Percentiles rank a stretch among this genome's conserved stretches.
Conservation (phyloP, 441 rosid genomes). For the Pelargonium australe region DNA sequence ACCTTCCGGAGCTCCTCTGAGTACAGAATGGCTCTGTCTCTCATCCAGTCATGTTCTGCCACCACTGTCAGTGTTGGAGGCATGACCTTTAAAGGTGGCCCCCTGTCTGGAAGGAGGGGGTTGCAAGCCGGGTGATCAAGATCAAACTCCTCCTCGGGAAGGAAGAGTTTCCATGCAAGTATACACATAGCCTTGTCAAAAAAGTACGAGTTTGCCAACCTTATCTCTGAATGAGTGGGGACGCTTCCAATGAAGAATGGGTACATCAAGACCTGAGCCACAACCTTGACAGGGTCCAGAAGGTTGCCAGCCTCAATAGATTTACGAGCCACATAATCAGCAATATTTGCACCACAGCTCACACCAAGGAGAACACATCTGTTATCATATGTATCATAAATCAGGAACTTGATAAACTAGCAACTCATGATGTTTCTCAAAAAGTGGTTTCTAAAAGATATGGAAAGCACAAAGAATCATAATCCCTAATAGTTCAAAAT, state of each 20-base stretch:
- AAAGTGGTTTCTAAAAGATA: neutral
- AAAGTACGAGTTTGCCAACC: slow-evolving; percentile 81
- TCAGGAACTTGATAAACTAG: neutral
- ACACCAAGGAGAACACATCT: slow-evolving; percentile 91
- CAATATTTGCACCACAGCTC: slow-evolving; percentile 88
- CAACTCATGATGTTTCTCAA: neutral
- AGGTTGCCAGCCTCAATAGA: slow-evolving; percentile 69
- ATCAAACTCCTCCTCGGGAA: slow-evolving; percentile 69
- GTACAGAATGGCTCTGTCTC: slow-evolving; percentile 88
- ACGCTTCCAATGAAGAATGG: slow-evolving; percentile 77
- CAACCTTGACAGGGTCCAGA: slow-evolving; percentile 82
- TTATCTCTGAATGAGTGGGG: slow-evolving; percentile 84
- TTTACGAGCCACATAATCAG: slow-evolving; percentile 70
- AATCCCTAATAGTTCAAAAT: no score
- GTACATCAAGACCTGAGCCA: slow-evolving; percentile 84
- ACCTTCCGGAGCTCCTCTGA: slow-evolving; percentile 84
- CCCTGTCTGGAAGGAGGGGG: slow-evolving; percentile 70
- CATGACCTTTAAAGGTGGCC: slow-evolving; percentile 75
- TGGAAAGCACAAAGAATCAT: neutral
- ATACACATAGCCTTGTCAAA: slow-evolving; percentile 72
- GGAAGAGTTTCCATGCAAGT: slow-evolving; percentile 87
- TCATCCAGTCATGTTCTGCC: slow-evolving; percentile 96
- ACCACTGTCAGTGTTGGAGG: slow-evolving; percentile 89
- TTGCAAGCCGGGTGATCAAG: slow-evolving; percentile 81
- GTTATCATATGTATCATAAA: slow-evolving; percentile 20